phyloP scores from a whole-genome alignment of 352 stramenopile species.

The Globisporangium takayamanum region DNA sequence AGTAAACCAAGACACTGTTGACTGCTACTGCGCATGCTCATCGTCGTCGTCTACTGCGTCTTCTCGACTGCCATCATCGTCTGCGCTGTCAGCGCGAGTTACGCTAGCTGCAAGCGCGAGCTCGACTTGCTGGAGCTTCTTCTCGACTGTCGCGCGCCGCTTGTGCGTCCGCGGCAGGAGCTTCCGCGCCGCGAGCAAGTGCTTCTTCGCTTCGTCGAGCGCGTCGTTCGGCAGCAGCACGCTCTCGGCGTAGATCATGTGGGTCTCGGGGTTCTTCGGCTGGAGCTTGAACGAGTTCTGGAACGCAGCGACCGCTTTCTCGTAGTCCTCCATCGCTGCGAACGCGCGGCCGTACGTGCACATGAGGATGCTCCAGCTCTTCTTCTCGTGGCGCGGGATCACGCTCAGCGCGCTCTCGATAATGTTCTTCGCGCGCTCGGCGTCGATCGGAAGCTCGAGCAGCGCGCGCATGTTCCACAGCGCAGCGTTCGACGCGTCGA shows the following conservation, averaged over 20 bases:
- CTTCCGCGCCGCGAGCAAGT: slow-evolving; percentile 52
- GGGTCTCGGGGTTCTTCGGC: slow-evolving; percentile 78
- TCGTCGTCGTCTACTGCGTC: slow-evolving; percentile 4
- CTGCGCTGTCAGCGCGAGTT: background rate
- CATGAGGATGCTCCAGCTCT: slow-evolving; percentile 79
- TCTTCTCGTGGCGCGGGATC: slow-evolving; percentile 73
- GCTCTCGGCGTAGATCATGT: slow-evolving; percentile 79
- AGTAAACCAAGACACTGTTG: background rate
- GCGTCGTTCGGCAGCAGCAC: slow-evolving; percentile 69
- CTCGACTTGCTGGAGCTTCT: slow-evolving; percentile 53
- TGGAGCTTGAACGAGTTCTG: slow-evolving; percentile 73
- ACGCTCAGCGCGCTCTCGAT: slow-evolving; percentile 63
- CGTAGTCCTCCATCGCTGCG: slow-evolving; percentile 54
- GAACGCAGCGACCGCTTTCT: slow-evolving; percentile 75
- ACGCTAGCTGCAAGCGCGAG: slow-evolving; percentile 7
- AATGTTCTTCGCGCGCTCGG: slow-evolving; percentile 62
- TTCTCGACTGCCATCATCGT: slow-evolving; percentile 1
- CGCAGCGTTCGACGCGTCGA: slow-evolving; percentile 54
- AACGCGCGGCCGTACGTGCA: slow-evolving; percentile 80
- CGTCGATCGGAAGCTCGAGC: slow-evolving; percentile 58
- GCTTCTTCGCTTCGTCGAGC: slow-evolving; percentile 65
- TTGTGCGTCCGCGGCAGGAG: slow-evolving; percentile 53
- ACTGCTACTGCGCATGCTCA: slow-evolving; percentile 7
- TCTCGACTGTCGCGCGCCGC: slow-evolving; percentile 38
- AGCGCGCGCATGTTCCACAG: slow-evolving; percentile 82